Base-by-base conservation (phyloP, 805 yeast species). In the Metschnikowia matae region DNA sequence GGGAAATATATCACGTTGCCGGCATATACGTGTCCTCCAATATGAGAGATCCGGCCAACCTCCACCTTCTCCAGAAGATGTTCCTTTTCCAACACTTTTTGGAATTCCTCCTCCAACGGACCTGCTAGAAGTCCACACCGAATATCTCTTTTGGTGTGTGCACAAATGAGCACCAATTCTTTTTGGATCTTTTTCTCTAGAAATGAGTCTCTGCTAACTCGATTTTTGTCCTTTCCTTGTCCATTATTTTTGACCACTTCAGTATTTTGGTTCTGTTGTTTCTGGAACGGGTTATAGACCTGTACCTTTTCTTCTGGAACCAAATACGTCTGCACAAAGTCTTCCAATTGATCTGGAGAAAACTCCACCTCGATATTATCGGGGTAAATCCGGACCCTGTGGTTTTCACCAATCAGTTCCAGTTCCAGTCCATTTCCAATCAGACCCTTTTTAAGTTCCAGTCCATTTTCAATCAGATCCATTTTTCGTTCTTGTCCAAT, bases 11-110 rank as follows among this genome's bases (percentile, higher is more conserved):
- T 68, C 13, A 89, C 81, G 60, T 89, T 89, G 0, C 96, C 96
- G 1, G 96, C 96, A 65, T 81, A 89, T 2, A 77, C 87, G 63
- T 89, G 96, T 0, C 96, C 96, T 1, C 96, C 95, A 38, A 89
- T 73, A 63, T 89, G 96, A 11, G 91, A 83, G 0, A 85, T 71
- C 6, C 79, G 60, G 0, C 89, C 90, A 33, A 84, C 70, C 34
- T 64, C 62, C 3, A 50, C 64, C 43, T 39, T 56, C 54, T 11
- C 54, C 49, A 58, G 51, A 40, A 80, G 40, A 0, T 64, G 65
- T 41, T 75, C 69, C 1, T 54, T 40, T 11, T 58, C 50, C 14
- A 83, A 55, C 1, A 78, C 81, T 31, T 48, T 53, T 23, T 62
- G 63, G 46, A 85, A 80, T 60, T 86, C 89, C 10, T 68, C 57